phyloP scores from a whole-genome alignment of 2,329 filamentous ascomycete species.

The Diplodia seriata region DNA sequence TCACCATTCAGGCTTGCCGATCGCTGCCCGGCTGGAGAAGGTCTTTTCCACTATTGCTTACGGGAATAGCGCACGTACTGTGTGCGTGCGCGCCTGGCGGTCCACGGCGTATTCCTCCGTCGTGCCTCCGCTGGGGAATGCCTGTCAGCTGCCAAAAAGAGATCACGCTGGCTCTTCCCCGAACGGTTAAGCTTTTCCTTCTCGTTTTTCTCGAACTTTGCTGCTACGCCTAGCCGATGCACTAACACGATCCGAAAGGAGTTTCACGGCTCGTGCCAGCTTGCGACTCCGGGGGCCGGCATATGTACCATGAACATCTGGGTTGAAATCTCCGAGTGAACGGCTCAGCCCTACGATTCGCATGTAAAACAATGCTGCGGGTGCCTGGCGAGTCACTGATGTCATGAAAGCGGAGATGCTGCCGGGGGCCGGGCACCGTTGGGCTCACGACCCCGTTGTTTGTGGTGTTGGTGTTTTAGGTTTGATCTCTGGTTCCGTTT shows the following conservation, averaged over 20 bases:
- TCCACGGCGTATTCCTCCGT: not conserved
- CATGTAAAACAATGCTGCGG: not conserved
- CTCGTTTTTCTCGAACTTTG: conserved; percentile 22
- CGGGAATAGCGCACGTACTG: conserved; percentile 13
- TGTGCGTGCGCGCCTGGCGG: not conserved
- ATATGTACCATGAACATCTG: not conserved
- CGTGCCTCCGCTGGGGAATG: not conserved
- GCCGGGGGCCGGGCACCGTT: not conserved
- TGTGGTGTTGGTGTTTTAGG: not conserved
- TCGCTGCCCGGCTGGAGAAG: not conserved
- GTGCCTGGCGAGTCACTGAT: conserved; percentile 1
- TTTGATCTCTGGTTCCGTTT: not conserved
- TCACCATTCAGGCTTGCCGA: conserved; percentile 1
- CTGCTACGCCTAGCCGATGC: conserved; percentile 7
- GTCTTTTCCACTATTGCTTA: not conserved
- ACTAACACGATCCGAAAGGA: not conserved
- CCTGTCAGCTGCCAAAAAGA: conserved; percentile 4
- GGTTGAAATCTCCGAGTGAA: conserved; percentile 6
- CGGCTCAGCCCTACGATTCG: conserved; percentile 12
- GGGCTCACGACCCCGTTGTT: conserved; percentile 7
- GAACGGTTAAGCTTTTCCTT: conserved; percentile 16
- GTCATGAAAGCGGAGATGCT: not conserved
- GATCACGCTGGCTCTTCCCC: not conserved
- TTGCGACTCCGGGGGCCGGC: conserved; percentile 2
- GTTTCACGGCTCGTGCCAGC: conserved; percentile 7